Base-by-base conservation (phyloP, 176 grass and related monocot species). In the Neostapfia colusana region DNA sequence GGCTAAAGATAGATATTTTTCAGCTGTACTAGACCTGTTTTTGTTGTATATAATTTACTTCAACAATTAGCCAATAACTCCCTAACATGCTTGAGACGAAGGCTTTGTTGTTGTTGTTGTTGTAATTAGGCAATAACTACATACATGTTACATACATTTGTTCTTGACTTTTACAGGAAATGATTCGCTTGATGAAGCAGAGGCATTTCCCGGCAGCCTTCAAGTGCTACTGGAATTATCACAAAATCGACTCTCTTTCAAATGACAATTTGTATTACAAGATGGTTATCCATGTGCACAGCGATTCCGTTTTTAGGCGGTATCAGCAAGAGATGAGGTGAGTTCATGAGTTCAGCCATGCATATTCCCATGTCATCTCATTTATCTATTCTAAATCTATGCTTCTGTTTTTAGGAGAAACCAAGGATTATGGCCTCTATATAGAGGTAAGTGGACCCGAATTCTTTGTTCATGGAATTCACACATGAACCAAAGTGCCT, bases 311-410 rank as follows among this genome's bases (percentile, higher is more conserved):
- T 85, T 98, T 98, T 85, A 86, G 83, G 49, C 84, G 85, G 66
- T 98, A 98, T 72, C 95, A 98, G 65, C 91, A 98, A 88, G 95
- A 98, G 74, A 98, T 94, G 87, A 92, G 95, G 95, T 91, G 62
- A 87, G 80, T 34, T 50, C 67, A 65, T 64, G 44, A 83, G 64
- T 48, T 82, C 65, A 67, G 45, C 24, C 25, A 46, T 75, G 69
- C 69, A 10, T 42, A 34, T 71, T 66, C 34, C 46, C 58, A 75
- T 27, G 62, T 59, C 64, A 66, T 49, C 16, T 89, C 68, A 75
- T 84, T 68, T 63, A 58, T 64, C 26, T 76, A 59, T 39, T 77
- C 68, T 62, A 68, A 79, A 70, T 23, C 0, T 10, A 60, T 78
- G 28, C 59, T 82, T 17, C n/a, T 58, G 61, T 76, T 70, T 82